Evolutionary conservation across 306 rosid species (phyloP).

Genomic region (Inga oerstediana): DNA sequence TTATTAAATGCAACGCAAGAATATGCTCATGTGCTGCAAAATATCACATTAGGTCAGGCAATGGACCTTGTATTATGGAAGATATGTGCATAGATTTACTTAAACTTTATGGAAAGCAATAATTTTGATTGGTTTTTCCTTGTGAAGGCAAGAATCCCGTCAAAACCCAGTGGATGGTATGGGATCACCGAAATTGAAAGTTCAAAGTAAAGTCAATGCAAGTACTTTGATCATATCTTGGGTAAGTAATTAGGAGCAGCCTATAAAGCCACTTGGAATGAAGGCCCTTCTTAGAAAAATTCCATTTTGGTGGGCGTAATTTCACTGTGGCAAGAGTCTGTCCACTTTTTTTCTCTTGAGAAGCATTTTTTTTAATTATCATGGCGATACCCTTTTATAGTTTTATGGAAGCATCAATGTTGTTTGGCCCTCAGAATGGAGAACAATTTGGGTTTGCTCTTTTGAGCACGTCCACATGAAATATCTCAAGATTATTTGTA

Average conservation of each 20-base stretch:
- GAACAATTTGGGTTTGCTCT: background rate
- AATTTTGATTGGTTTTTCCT: background rate
- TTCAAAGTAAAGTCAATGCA: constrained; percentile 30
- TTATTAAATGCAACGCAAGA: constrained; percentile 28
- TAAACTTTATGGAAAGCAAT: background rate
- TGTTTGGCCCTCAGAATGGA: background rate
- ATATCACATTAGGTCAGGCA: constrained; percentile 30
- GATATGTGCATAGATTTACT: background rate
- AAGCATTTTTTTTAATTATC: background rate
- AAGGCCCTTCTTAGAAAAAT: background rate
- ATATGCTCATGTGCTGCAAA: constrained; percentile 24
- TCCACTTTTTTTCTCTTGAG: background rate
- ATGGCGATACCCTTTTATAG: background rate
- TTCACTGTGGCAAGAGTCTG: background rate
- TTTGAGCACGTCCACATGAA: background rate
- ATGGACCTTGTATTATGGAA: background rate
- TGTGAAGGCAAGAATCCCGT: constrained; percentile 12
- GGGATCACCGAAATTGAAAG: background rate
- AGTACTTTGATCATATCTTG: background rate
- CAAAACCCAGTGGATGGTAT: constrained; percentile 31
- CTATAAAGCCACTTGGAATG: background rate
- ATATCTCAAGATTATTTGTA: background rate
- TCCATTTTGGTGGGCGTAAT: background rate
- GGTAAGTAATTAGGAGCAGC: background rate
- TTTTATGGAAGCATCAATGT: background rate